Base-by-base conservation (phyloP, 345 rosid genomes). In the Pistacia vera region DNA sequence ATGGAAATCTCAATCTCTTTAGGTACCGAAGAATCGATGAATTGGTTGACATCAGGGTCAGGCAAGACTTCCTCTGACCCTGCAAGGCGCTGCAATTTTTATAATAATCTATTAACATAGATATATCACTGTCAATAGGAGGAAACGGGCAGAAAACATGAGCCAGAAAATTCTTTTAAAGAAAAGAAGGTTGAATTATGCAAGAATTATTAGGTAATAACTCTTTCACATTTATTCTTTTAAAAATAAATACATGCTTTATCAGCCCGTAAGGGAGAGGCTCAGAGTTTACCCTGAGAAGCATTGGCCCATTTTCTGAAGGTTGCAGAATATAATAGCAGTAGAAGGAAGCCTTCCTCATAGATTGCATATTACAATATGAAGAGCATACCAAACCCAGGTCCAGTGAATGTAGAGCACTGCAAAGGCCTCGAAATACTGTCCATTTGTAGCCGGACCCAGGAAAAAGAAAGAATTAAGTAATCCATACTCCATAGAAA, bases 261-360 rank as follows among this genome's bases (percentile, higher is more conserved):
- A 72, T 79, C 67, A 63, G 54, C n/a, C 48, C 65, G 33, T 30
- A 51, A 66, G 51, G 61, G 20, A 36, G 82, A n/a, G 60, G 75
- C 63, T 65, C 20, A 73, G 49, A 5, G 44, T 77, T 82, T 80
- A 92, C 98, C 95, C 95, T 90, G 66, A 95, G 92, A 87, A 95
- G 91, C 97, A 95, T 90, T 11, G 91, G 94, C 68, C 98, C 97
- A 79, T 86, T 83, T 22, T 87, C 90, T 77, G 97, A 95, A 56
- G 98, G 97, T 81, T 87, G 97, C 83, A 94, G 98, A 72, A 92
- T 80, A 80, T 92, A 94, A 77, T 85, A 92, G 81, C 95, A 95
- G 49, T 78, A 83, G 82, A 92, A 89, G 36, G 83, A 75, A 67
- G 85, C 86, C 64, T 78, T 80, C 75, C 36, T 80, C 95, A 80